Evolutionary conservation across 2,329 filamentous ascomycete species (phyloP), one percentile per base, ranked within the genome.

Genomic region (Beauveria pseudobassiana): DNA sequence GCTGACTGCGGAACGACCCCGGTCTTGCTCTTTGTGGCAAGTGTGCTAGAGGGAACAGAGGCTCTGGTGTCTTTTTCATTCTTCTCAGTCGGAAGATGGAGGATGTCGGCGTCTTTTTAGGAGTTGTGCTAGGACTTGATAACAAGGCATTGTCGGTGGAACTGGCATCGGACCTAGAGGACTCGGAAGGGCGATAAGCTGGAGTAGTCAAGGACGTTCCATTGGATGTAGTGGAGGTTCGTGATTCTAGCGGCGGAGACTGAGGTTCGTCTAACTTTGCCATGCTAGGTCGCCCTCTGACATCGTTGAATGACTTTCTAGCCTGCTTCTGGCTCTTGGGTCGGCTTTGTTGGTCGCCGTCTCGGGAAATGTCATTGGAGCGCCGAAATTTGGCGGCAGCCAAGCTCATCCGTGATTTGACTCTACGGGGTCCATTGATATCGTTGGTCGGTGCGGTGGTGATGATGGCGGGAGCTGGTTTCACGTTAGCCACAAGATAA

Each of bases 111-210:
- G 82, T 77, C 10, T 82, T 85, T 65, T 89, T 76, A 3, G 72
- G 85, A 12, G 86, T 87, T 7, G 85, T 71, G 30, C 87, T 50
- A 80, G 87, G 59, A 80, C 88, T 63, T 82, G 86, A 46, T 52
- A 77, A 82, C 65, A 77, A 82, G 54, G 80, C 82, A 73, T 83
- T 84, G 68, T 93, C 88, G 48, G 82, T 85, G 18, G 87, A 90
- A 75, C 90, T 96, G 50, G 85, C 89, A 73, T 97, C 93, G 30
- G 93, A 97, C 66, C 90, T 85, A 2, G 92, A 96, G 1, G 93
- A 97, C 69, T 97, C 93, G 71, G 75, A 65, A 74, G 71, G 69
- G 75, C 82, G 67, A 73, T 79, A 54, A 75, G 77, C 59, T 71
- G 77, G 67, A 72, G 79, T 66, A 74, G 74, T 62, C 76, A 91